phyloP scores from a whole-genome alignment of 768 basidiomycete genomes.

The Postia placenta region DNA sequence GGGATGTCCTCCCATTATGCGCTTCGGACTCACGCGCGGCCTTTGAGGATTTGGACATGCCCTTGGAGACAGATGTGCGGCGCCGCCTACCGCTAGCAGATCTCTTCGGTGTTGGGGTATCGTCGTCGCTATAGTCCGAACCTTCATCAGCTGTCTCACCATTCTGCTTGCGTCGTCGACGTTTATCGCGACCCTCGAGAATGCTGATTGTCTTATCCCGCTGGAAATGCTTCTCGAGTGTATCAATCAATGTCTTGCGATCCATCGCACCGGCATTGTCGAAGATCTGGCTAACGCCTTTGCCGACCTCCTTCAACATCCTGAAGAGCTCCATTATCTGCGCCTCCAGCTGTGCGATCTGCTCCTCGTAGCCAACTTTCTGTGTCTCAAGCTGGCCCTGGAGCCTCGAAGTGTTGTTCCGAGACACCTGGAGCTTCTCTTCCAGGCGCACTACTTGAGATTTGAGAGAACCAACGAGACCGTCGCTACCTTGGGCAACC shows the following conservation, averaged over 20 bases:
- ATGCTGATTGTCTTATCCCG: slow-evolving; percentile 79
- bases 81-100: slow-evolving; percentile 39
- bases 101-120: slow-evolving; percentile 51
- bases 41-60: slow-evolving; percentile 25
- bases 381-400: slow-evolving; percentile 75
- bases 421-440: slow-evolving; percentile 70
- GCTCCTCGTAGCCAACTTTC: slow-evolving; percentile 76
- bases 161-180: slow-evolving; percentile 17
- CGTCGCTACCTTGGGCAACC: slow-evolving; percentile 73
- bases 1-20: slow-evolving; percentile 58
- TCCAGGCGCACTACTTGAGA: slow-evolving; percentile 60
- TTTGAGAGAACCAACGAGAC: slow-evolving; percentile 80
- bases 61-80: slow-evolving; percentile 26
- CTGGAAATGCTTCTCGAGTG: slow-evolving; percentile 77
- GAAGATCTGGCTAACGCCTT: slow-evolving; percentile 68
- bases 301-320: slow-evolving; percentile 84
- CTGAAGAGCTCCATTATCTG: slow-evolving; percentile 92
- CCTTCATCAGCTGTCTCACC: slow-evolving; percentile 26
- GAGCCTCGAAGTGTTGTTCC: slow-evolving; percentile 70
- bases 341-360: slow-evolving; percentile 81
- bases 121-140: slow-evolving; percentile 39
- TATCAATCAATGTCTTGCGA: slow-evolving; percentile 72
- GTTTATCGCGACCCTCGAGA: slow-evolving; percentile 64
- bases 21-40: slow-evolving; percentile 33
- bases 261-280: slow-evolving; percentile 61